Conservation (phyloP, 2,329 filamentous ascomycete genomes). For the Alternaria burnsii region DNA sequence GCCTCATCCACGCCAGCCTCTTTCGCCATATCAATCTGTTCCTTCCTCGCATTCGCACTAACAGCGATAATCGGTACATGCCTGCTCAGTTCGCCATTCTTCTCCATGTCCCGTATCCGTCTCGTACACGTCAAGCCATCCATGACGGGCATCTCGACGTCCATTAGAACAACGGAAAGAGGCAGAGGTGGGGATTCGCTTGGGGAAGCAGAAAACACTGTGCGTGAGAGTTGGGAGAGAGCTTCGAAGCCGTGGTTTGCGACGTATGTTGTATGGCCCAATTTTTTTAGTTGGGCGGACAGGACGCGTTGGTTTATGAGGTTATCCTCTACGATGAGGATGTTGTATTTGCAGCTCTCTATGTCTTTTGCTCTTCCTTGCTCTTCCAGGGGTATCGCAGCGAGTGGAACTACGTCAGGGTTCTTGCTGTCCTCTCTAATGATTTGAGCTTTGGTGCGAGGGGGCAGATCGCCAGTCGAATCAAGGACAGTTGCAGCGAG, state of each 20-base stretch:
- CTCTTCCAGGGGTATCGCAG: neutral
- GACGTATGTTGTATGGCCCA: conserved; percentile 33
- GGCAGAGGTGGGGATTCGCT: conserved; percentile 1
- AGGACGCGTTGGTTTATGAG: conserved; percentile 44
- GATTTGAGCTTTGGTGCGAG: conserved; percentile 8
- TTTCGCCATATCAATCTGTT: conserved; percentile 31
- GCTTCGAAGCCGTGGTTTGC: conserved; percentile 43
- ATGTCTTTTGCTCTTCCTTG: neutral
- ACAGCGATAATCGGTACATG: conserved; percentile 39
- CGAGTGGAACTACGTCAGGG: neutral
- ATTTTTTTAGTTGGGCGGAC: conserved; percentile 31
- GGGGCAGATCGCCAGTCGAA: neutral
- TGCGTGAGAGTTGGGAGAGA: conserved; percentile 25
- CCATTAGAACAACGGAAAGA: conserved; percentile 26
- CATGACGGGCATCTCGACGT: conserved; percentile 47
- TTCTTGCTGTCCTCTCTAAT: neutral
- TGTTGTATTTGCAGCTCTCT: conserved; percentile 3
- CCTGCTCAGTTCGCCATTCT: conserved; percentile 10
- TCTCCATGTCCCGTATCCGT: conserved; percentile 30
- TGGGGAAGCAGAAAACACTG: conserved; percentile 4
- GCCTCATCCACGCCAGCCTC: conserved; percentile 55
- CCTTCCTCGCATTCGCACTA: conserved; percentile 42
- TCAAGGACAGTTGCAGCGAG: neutral
- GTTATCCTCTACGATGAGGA: conserved; percentile 45
- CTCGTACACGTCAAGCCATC: conserved; percentile 35